Evolutionary conservation across 1,284 basidiomycete species (phyloP).

Genomic region (Ceratobasidium sp.): DNA sequence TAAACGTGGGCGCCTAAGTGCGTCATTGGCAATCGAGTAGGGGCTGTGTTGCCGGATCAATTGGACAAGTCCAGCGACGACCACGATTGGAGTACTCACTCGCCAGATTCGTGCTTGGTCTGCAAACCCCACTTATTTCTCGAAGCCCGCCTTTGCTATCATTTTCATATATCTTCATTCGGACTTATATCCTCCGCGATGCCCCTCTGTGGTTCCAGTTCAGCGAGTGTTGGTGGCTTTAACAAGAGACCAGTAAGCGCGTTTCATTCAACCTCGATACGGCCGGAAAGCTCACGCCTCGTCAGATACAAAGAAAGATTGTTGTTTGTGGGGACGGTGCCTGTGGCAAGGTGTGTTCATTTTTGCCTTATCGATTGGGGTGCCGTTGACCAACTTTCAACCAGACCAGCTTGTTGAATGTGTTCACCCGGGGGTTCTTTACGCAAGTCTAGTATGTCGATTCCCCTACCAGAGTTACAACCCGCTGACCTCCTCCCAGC

Average conservation of each 20-base stretch:
- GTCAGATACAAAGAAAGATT: slow-evolving; percentile 68
- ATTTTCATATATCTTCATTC: neutral
- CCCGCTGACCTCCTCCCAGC: slow-evolving; percentile 51
- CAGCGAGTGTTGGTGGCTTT: slow-evolving; percentile 34
- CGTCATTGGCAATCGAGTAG: slow-evolving; percentile 13
- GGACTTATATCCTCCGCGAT: slow-evolving; percentile 3
- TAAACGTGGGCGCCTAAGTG: slow-evolving; percentile 30
- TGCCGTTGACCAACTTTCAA: slow-evolving; percentile 4
- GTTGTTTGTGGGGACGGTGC: slow-evolving; percentile 93
- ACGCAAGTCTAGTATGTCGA: slow-evolving; percentile 82
- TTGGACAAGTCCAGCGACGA: neutral
- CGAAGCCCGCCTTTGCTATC: neutral
- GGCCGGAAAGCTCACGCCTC: neutral
- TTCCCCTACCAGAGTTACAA: neutral
- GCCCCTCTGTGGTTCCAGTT: slow-evolving; percentile 37
- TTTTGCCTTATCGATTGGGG: slow-evolving; percentile 48
- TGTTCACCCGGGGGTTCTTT: slow-evolving; percentile 86
- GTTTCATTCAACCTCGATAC: neutral
- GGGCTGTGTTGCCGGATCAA: slow-evolving; percentile 4
- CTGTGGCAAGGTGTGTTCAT: slow-evolving; percentile 67
- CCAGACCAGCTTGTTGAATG: slow-evolving; percentile 63
- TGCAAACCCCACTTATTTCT: slow-evolving; percentile 12
- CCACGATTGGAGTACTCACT: slow-evolving; percentile 6
- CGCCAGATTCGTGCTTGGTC: slow-evolving; percentile 10
- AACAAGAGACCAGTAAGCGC: slow-evolving; percentile 28